Percentiles rank a stretch among this genome's conserved stretches.
Conservation (phyloP, 805 yeast genomes). For the Wickerhamomyces silvicola region DNA sequence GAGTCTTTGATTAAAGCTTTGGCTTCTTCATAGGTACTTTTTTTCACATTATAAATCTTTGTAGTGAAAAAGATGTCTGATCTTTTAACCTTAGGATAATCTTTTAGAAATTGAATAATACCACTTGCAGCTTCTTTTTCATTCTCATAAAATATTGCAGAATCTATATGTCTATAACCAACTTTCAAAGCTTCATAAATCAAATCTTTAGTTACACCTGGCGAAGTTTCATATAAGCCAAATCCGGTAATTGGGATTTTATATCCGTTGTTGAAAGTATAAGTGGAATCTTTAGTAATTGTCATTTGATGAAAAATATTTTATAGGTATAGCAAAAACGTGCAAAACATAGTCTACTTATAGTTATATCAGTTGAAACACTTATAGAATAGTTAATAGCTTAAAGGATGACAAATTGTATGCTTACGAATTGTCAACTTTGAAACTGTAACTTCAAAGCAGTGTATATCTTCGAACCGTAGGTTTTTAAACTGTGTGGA, state of each 20-base stretch:
- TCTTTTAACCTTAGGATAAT: slow-evolving; percentile 37
- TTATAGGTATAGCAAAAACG: too few species aligned
- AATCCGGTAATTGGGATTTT: slow-evolving; percentile 46
- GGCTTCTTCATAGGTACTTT: slow-evolving; percentile 54
- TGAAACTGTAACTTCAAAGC: too few species aligned
- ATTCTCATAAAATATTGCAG: slow-evolving; percentile 59
- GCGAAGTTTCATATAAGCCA: slow-evolving; percentile 41
- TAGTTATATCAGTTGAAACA: too few species aligned
- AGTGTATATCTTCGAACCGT: too few species aligned
- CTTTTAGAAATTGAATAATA: slow-evolving; percentile 40
- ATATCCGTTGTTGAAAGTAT: too few species aligned
- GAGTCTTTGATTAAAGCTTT: slow-evolving; percentile 49
- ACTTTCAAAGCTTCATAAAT: slow-evolving; percentile 48
- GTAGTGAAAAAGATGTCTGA: slow-evolving; percentile 54
- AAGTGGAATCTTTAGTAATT: too few species aligned
- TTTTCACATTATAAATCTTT: slow-evolving; percentile 60
- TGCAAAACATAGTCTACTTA: too few species aligned
- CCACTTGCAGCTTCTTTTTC: slow-evolving; percentile 58
- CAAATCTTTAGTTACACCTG: slow-evolving; percentile 29
- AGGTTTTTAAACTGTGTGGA: too few species aligned
- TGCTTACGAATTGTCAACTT: too few species aligned
- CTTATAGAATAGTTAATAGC: too few species aligned
- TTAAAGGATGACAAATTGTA: too few species aligned
- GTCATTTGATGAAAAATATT: too few species aligned
- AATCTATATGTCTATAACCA: slow-evolving; percentile 68